Conservation (phyloP, 257 asterid genomes). For the Salvia hispanica region DNA sequence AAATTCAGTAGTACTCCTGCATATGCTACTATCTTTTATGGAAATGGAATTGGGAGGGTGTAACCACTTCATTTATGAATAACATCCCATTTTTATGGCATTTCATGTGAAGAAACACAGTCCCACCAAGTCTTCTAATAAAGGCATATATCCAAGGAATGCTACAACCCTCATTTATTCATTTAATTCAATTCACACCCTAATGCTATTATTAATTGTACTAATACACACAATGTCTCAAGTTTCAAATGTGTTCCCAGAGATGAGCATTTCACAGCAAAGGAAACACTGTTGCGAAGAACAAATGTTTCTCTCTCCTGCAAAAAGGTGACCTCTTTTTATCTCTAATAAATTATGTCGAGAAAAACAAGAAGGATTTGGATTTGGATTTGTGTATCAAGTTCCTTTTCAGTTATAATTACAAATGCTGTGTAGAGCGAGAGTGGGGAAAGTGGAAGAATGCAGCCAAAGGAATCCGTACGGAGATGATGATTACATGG, state of each 20-base stretch:
- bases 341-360: no score
- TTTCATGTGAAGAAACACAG: background rate
- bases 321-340: conserved; percentile 54
- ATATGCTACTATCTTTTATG: conserved; percentile 10
- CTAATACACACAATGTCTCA: no score
- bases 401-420: background rate
- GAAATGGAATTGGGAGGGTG: background rate
- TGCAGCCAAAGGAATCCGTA: conserved; percentile 55
- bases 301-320: conserved; percentile 31
- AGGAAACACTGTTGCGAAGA: conserved; percentile 36
- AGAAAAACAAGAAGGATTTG: conserved; percentile 32
- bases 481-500: conserved; percentile 53
- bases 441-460: conserved; percentile 47
- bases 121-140: conserved; percentile 34
- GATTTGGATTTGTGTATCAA: no score
- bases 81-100: conserved; percentile 38
- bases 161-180: conserved; percentile 11
- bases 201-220: no score
- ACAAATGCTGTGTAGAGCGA: conserved; percentile 32
- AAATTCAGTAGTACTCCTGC: conserved; percentile 12
- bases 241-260: conserved; percentile 28
- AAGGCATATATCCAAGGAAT: conserved; percentile 42
- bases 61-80: conserved; percentile 45
- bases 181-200: background rate
- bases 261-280: conserved; percentile 42